Conservation (phyloP, 2,329 filamentous ascomycete genomes). For the Chaetomium globosum region DNA sequence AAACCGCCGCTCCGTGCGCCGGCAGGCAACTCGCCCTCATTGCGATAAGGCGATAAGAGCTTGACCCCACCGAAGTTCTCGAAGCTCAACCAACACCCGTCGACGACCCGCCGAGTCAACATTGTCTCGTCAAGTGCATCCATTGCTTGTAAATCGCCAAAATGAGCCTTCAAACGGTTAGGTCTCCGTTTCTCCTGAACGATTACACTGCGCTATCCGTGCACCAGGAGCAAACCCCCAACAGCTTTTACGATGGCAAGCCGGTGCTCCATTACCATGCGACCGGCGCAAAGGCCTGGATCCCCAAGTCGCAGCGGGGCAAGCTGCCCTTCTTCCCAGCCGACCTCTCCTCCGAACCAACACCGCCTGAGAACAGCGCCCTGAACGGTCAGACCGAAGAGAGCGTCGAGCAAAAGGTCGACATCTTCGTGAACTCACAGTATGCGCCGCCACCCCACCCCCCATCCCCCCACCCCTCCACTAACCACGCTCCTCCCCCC, state of each 20-base stretch:
- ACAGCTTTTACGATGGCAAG: slow-evolving; percentile 70
- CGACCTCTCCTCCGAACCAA: slow-evolving; percentile 42
- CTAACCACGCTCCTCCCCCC: slow-evolving; percentile 24
- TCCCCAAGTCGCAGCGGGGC: slow-evolving; percentile 57
- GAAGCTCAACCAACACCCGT: slow-evolving; percentile 24
- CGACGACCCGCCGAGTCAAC: not conserved
- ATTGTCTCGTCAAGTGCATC: slow-evolving; percentile 7
- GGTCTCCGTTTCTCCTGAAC: slow-evolving; percentile 56
- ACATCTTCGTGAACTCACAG: slow-evolving; percentile 63
- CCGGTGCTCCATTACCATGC: slow-evolving; percentile 70
- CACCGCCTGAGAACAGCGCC: slow-evolving; percentile 41
- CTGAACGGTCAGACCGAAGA: slow-evolving; percentile 45
- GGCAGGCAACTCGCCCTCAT: not conserved
- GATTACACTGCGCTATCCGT: slow-evolving; percentile 68
- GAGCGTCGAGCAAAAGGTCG: slow-evolving; percentile 52
- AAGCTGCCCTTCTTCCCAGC: slow-evolving; percentile 57
- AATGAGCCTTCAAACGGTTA: slow-evolving; percentile 59
- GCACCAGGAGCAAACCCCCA: slow-evolving; percentile 72
- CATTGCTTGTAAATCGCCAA: slow-evolving; percentile 2
- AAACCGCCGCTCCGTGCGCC: no score
- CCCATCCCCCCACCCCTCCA: slow-evolving; percentile 31
- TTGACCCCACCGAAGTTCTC: slow-evolving; percentile 30
- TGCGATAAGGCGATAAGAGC: slow-evolving; percentile 33
- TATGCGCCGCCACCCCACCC: slow-evolving; percentile 41
- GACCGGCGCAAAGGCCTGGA: slow-evolving; percentile 58